These are phyloP conservation scores for Bipolaris victoriae DNA, from an alignment of 2,329 filamentous ascomycete species.

Conservation along the genomic window DNA sequence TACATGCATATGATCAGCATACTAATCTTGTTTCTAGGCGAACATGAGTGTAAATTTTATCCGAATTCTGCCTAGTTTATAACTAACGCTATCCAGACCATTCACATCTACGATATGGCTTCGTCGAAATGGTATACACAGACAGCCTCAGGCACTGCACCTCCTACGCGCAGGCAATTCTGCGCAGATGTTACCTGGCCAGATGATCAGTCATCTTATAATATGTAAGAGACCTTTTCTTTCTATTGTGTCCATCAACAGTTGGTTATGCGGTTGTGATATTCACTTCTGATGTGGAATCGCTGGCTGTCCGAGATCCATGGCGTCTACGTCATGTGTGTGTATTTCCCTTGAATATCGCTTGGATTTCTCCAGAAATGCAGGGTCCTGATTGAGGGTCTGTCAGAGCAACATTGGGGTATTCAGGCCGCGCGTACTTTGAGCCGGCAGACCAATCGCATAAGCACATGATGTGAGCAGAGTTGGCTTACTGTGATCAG, in stretches of 20 bases:
- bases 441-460: not conserved
- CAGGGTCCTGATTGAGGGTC: not conserved
- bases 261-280: not conserved
- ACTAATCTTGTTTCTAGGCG: slow-evolving; percentile 24
- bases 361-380: not conserved
- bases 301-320: not conserved
- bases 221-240: slow-evolving; percentile 58
- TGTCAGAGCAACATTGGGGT: not conserved
- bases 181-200: slow-evolving; percentile 68
- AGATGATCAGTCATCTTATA: slow-evolving; percentile 66
- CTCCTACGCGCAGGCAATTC: slow-evolving; percentile 62
- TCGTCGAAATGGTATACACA: slow-evolving; percentile 67
- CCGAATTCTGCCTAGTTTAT: slow-evolving; percentile 29
- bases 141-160: slow-evolving; percentile 60
- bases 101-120: slow-evolving; percentile 66
- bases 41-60: slow-evolving; percentile 44
- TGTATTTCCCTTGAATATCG: not conserved
- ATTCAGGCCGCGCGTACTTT: not conserved
- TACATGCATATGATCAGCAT: slow-evolving; percentile 2
- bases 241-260: not conserved
- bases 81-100: slow-evolving; percentile 44
- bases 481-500: slow-evolving; percentile 43
- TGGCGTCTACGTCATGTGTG: too few relatives aligned
- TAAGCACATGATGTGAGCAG: not conserved
- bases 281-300: not conserved